Evolutionary conservation across 1,139 yeast species (phyloP), one percentile per base, ranked within the genome.

Genomic region (Zygoascus meyerae): DNA sequence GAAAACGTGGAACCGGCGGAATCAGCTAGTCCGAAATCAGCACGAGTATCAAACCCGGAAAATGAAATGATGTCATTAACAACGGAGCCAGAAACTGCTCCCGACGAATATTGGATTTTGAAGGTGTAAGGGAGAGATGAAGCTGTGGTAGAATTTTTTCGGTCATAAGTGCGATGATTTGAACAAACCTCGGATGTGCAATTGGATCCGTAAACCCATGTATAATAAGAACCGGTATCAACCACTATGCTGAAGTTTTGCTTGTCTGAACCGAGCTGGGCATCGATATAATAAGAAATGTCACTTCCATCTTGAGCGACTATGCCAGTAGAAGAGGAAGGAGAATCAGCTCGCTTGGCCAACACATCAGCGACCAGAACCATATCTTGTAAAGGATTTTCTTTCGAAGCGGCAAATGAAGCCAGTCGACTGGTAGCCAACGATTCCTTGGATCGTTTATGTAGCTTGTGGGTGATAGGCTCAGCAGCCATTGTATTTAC

Each of bases 141-240:
- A n/a, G 34, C 39, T 4, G 40, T 34, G 38, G 64, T 48, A 36
- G 61, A 47, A 2, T 60, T 47, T 8, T 55, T 41, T n/a, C 62
- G 42, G n/a, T 68, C 59, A 47, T 67, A 71, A 4, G 61, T 55
- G 6, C 55, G 49, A 47, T 71, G 71, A 34, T 63, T 57, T 2
- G 62, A 48, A 58, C 86, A 81, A 0, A 78, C 70, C 11, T 58
- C 52, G 30, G 72, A 69, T 0, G 66, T 62, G 64, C 86, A 81
- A 42, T 73, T 65, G 1, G 69, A 60, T 44, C 79, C 79, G 58
- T 78, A 79, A 2, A 81, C 71, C 87, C 87, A 81, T 1, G 81
- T 62, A 50, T 79, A 74, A 34, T 81, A 78, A 33, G 83, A 78
- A 1, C 85, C 86, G 0, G 87, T 81, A 59, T 81, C 87, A 26